Evolutionary conservation across 495 filamentous ascomycete species (phyloP).

Genomic region (Podospora anserina): DNA sequence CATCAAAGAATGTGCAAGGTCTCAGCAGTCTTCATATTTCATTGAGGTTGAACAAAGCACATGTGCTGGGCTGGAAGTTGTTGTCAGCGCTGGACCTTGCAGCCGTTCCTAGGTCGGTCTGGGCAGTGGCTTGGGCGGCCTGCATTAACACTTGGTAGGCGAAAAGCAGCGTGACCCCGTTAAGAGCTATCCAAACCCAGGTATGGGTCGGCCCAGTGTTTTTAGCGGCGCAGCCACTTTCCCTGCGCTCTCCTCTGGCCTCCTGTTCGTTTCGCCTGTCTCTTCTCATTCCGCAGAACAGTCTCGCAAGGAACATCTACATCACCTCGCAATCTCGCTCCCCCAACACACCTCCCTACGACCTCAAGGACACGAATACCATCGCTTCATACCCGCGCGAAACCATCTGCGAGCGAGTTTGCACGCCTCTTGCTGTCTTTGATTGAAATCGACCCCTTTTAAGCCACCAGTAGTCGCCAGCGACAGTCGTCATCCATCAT

Average conservation of each 20-base stretch:
- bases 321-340: constrained; percentile 22
- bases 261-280: constrained; percentile 30
- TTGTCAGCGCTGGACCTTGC: constrained; percentile 5
- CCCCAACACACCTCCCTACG: neutral
- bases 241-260: constrained; percentile 23
- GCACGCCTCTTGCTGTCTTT: neutral
- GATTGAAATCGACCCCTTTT: neutral
- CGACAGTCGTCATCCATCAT: constrained; percentile 38
- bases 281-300: constrained; percentile 27
- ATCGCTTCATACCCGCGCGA: neutral
- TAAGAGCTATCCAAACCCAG: neutral
- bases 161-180: neutral
- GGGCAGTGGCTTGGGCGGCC: neutral
- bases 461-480: constrained; percentile 4
- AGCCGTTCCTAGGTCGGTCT: neutral
- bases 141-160: neutral
- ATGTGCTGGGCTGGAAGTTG: neutral
- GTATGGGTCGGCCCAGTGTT: constrained; percentile 1
- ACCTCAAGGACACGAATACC: neutral
- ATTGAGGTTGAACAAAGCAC: neutral
- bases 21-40: neutral
- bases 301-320: constrained; percentile 26
- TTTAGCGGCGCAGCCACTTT: constrained; percentile 25
- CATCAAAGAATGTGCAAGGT: constrained; percentile 1
- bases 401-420: neutral